Evolutionary conservation across 768 basidiomycete genomes (phyloP).

Genomic region (Boletellus ananiceps): DNA sequence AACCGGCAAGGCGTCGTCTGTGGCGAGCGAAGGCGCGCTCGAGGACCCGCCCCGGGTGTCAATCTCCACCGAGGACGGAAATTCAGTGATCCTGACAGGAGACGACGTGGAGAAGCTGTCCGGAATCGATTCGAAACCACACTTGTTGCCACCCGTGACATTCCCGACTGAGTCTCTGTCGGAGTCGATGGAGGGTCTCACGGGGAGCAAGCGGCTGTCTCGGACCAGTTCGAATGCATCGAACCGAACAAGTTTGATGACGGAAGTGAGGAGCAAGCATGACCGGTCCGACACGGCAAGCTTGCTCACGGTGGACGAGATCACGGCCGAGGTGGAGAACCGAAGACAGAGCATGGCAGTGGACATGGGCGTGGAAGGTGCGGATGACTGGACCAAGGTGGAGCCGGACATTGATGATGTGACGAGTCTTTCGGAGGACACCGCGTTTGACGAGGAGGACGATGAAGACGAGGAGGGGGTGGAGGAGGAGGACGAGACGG

Average conservation of each 20-base stretch:
- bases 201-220: slow-evolving; percentile 37
- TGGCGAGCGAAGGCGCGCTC: slow-evolving; percentile 16
- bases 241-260: slow-evolving; percentile 75
- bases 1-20: slow-evolving; percentile 31
- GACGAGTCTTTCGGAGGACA: slow-evolving; percentile 41
- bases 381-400: slow-evolving; percentile 74
- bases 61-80: slow-evolving; percentile 69
- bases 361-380: slow-evolving; percentile 42
- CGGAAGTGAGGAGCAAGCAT: slow-evolving; percentile 74
- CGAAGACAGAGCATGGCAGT: slow-evolving; percentile 50
- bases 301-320: slow-evolving; percentile 94
- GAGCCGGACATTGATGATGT: slow-evolving; percentile 50
- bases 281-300: slow-evolving; percentile 88
- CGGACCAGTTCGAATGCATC: slow-evolving; percentile 44
- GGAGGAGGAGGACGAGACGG: slow-evolving; percentile 48
- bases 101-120: slow-evolving; percentile 39
- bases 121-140: slow-evolving; percentile 37
- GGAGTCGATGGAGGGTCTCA: slow-evolving; percentile 65
- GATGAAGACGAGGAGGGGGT: slow-evolving; percentile 45
- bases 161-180: slow-evolving; percentile 77
- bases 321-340: slow-evolving; percentile 88
- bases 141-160: slow-evolving; percentile 72
- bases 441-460: slow-evolving; percentile 45
- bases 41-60: slow-evolving; percentile 70
- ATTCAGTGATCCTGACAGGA: slow-evolving; percentile 55